Base-by-base conservation (phyloP, 257 asterid genomes). In the Forsythia viridissima region DNA sequence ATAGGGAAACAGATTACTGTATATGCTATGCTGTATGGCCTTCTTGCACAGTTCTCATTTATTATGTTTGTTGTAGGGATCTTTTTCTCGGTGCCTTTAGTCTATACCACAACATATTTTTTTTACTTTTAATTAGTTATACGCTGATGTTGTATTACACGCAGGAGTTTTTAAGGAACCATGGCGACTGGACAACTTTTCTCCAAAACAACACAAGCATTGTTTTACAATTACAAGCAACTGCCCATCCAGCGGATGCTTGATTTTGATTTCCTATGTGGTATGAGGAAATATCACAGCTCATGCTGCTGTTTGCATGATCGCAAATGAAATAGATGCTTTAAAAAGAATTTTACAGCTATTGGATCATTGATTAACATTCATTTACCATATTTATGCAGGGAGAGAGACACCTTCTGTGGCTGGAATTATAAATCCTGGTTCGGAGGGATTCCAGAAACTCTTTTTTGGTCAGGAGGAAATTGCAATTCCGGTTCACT, bases 181-280 rank as follows among this genome's bases (percentile, higher is more conserved):
- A 95, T 95, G 99, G 97, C 99, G 75, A 90, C 98, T 3, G 98
- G 99, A 67, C 96, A 93, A 80, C 89, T 95, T 83, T 95, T 95
- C 85, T 95, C 99, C 78, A 93, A 90, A 83, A 92, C 92, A 69
- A 95, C 99, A 13, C 98, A 95, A 82, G 97, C 99, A 52, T 80
- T 95, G 61, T 95, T 95, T 82, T 95, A 95, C 85, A 95, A 95
- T 77, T 95, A 85, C 90, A 95, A 95, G 93, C 98, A 95, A 72
- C 92, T 93, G 71, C 99, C 99, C 6, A 91, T 95, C 77, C 99
- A 95, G 90, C 96, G 99, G 84, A 95, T 95, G 99, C 99, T 95
- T 84, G 99, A 95, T 83, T 95, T 95, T 85, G 99, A 95, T 86
- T 93, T 93, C 88, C 96, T 95, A 73, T 95, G 96, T 80, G 99